These are phyloP conservation scores for Aspergillus costaricaensis DNA, from an alignment of 2,329 filamentous ascomycete genomes.

Conservation along the genomic window DNA sequence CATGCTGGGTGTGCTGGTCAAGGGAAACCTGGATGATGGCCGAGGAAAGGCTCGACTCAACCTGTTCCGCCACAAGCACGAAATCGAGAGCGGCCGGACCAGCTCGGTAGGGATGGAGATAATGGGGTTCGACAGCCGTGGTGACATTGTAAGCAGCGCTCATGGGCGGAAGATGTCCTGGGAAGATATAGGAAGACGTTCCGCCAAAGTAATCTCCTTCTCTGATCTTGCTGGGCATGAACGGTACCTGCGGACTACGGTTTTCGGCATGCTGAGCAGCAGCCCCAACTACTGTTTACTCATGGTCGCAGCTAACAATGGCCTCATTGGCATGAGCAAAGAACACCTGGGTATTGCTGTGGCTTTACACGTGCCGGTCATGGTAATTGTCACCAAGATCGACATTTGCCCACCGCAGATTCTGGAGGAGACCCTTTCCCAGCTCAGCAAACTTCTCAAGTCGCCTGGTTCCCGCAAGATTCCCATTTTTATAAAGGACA, in stretches of 20 bases:
- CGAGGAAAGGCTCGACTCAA: constrained; percentile 92
- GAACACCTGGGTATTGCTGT: constrained; percentile 95
- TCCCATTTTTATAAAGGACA: constrained; percentile 89
- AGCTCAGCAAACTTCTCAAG: constrained; percentile 90
- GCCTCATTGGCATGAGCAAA: constrained; percentile 95
- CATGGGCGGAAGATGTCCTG: constrained; percentile 87
- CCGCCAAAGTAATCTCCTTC: constrained; percentile 94
- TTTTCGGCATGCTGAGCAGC: constrained; percentile 90
- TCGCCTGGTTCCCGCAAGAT: constrained; percentile 93
- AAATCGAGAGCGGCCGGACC: constrained; percentile 91
- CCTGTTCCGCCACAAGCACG: constrained; percentile 95
- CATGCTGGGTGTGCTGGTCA: constrained; percentile 91
- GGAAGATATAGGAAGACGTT: constrained; percentile 95
- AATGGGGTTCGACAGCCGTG: constrained; percentile 89
- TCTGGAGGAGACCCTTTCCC: constrained; percentile 85
- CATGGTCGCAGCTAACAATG: constrained; percentile 98
- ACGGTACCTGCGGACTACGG: constrained; percentile 89
- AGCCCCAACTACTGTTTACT: constrained; percentile 96
- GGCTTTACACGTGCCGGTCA: constrained; percentile 92
- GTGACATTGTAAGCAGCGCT: constrained; percentile 78
- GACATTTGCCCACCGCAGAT: constrained; percentile 98
- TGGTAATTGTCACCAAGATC: constrained; percentile 97
- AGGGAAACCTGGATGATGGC: constrained; percentile 92
- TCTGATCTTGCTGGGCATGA: constrained; percentile 95
- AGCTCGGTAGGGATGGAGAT: constrained; percentile 99